Conservation (phyloP, 2,329 filamentous ascomycete genomes). For the Colletotrichum abscissum region DNA sequence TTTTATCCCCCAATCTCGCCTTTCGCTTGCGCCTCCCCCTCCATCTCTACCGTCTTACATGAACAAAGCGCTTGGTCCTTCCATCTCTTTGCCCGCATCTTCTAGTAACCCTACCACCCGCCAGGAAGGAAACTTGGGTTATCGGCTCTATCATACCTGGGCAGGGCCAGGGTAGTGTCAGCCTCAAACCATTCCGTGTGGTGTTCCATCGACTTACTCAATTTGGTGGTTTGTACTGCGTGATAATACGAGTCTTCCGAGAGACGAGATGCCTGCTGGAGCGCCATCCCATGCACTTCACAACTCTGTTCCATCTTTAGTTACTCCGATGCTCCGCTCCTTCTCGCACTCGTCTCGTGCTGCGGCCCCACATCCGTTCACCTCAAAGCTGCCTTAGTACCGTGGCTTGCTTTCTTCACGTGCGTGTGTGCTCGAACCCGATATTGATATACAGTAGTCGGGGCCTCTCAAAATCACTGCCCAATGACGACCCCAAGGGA, state of each 20-base stretch:
- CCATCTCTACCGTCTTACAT: not conserved
- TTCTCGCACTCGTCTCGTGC: not conserved
- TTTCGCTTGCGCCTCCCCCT: conserved; percentile 7
- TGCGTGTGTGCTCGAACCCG: not conserved
- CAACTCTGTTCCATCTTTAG: not conserved
- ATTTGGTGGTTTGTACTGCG: not conserved
- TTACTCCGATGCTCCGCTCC: not conserved
- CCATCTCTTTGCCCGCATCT: not conserved
- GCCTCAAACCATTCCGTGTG: not conserved
- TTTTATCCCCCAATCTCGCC: not conserved
- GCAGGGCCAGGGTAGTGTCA: not conserved
- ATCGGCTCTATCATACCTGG: no score
- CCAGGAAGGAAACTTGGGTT: not conserved
- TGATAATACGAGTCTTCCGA: not conserved
- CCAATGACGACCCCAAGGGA: not conserved
- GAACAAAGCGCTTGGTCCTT: not conserved
- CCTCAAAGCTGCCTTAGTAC: not conserved
- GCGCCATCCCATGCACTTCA: not conserved
- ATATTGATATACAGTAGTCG: not conserved
- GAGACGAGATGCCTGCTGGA: not conserved
- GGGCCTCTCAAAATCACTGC: not conserved
- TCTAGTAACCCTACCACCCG: not conserved
- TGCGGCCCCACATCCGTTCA: not conserved
- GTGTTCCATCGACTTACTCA: conserved; percentile 5
- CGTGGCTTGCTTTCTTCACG: not conserved